Conservation (phyloP, 2,329 filamentous ascomycete species). For the Alternaria panax region DNA sequence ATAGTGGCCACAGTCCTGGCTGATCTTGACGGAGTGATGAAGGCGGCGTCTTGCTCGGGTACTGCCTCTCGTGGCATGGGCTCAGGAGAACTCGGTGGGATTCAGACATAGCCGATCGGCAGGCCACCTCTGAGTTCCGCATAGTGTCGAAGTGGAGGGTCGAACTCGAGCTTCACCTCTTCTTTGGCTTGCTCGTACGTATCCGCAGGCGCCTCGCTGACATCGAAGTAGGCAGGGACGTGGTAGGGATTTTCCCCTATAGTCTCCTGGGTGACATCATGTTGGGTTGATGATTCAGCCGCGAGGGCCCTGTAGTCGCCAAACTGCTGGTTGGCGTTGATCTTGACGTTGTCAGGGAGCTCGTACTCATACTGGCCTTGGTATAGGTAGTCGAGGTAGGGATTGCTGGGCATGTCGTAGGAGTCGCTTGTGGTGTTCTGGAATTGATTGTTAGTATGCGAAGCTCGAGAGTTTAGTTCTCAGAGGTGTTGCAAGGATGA, state of each 20-base stretch:
- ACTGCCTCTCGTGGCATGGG: neutral
- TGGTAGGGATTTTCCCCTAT: neutral
- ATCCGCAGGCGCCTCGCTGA: neutral
- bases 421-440: neutral
- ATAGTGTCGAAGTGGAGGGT: constrained; percentile 5
- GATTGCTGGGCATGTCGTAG: neutral
- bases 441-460: neutral
- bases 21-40: neutral
- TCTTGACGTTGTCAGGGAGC: neutral
- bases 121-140: constrained; percentile 4
- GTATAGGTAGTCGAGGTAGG: neutral
- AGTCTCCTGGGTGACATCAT: neutral
- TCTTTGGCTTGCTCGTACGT: neutral
- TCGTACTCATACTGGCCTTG: neutral
- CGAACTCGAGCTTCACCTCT: constrained; percentile 7
- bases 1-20: neutral
- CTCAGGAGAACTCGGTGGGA: constrained; percentile 5
- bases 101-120: constrained; percentile 7
- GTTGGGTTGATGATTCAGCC: neutral
- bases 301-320: neutral
- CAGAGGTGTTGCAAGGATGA: neutral
- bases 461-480: neutral
- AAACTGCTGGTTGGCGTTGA: neutral
- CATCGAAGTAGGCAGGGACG: neutral
- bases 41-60: neutral